Percentiles rank a stretch among this genome's conserved stretches.
phyloP scores from a whole-genome alignment of 257 asterid species.

The Hygrophila difformis region DNA sequence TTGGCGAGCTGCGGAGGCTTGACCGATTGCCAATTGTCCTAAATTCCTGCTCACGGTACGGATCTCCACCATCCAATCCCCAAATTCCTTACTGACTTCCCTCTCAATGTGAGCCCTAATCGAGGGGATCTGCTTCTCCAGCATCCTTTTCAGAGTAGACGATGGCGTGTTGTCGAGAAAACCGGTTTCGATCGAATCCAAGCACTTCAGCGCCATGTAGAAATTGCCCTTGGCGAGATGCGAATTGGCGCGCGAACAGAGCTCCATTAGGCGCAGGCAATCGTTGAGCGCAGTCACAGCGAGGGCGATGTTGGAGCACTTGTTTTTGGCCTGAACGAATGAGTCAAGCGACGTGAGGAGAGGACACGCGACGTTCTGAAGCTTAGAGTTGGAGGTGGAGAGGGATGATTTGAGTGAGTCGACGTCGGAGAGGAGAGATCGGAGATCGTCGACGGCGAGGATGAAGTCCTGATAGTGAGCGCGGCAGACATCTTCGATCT shows the following conservation, averaged over 20 bases:
- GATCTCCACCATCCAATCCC: constrained; percentile 95
- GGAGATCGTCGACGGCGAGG: constrained; percentile 93
- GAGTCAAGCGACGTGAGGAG: constrained; percentile 66
- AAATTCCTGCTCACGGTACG: constrained; percentile 73
- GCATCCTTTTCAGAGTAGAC: constrained; percentile 53
- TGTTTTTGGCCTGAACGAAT: constrained; percentile 62
- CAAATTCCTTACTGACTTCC: constrained; percentile 71
- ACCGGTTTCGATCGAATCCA: constrained; percentile 64
- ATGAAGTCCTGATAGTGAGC: constrained; percentile 96
- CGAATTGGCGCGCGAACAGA: constrained; percentile 61
- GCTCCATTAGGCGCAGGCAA: constrained; percentile 55
- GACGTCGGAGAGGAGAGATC: constrained; percentile 87
- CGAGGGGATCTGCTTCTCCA: constrained; percentile 95
- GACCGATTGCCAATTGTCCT: constrained; percentile 94
- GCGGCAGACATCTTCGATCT: constrained; percentile 92
- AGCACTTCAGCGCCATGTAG: constrained; percentile 83
- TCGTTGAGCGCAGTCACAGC: constrained; percentile 63
- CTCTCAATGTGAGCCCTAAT: constrained; percentile 72
- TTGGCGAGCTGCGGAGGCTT: constrained; percentile 92
- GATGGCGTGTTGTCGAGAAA: constrained; percentile 55
- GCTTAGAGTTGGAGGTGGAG: constrained; percentile 56
- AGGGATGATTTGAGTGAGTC: constrained; percentile 84
- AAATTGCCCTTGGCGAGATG: constrained; percentile 54
- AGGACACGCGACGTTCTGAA: constrained; percentile 82
- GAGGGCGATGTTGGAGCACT: constrained; percentile 51